Evolutionary conservation across 805 yeast genomes (phyloP).

Genomic region (Candida chilensis): DNA sequence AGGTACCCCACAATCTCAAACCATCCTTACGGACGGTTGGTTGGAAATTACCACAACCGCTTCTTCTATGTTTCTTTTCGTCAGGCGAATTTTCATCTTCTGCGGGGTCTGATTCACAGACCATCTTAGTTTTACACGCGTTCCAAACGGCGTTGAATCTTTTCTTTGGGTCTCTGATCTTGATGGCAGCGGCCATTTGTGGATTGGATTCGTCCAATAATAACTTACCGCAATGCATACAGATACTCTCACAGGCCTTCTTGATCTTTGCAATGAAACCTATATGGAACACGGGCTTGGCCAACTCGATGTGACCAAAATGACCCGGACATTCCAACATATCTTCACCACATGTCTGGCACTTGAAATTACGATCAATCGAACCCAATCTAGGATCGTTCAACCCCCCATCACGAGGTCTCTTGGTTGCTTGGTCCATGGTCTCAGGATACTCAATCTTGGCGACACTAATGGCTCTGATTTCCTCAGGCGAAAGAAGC

Average conservation of each 20-base stretch:
- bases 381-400: conserved; percentile 97
- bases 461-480: conserved; percentile 95
- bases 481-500: conserved; percentile 93
- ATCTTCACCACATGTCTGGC: conserved; percentile 99
- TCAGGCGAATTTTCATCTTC: conserved; percentile 35
- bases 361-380: conserved; percentile 92
- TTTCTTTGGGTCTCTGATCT: conserved; percentile 88
- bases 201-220: conserved; percentile 78
- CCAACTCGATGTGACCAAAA: conserved; percentile 96
- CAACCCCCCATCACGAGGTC: conserved; percentile 93
- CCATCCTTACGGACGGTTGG: conserved; percentile 97
- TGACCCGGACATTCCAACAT: conserved; percentile 99
- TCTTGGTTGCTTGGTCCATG: conserved; percentile 95
- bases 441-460: conserved; percentile 98
- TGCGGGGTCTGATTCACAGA: conserved; percentile 84
- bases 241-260: conserved; percentile 91
- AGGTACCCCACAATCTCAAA: conserved; percentile 92
- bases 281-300: conserved; percentile 97
- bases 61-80: conserved; percentile 54
- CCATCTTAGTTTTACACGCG: conserved; percentile 82
- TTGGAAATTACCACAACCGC: conserved; percentile 97
- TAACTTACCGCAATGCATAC: conserved; percentile 98
- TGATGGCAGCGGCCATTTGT: conserved; percentile 79
- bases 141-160: conserved; percentile 97
- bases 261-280: conserved; percentile 94